phyloP scores from a whole-genome alignment of 768 basidiomycete species.

The Tricholoma matsutake region DNA sequence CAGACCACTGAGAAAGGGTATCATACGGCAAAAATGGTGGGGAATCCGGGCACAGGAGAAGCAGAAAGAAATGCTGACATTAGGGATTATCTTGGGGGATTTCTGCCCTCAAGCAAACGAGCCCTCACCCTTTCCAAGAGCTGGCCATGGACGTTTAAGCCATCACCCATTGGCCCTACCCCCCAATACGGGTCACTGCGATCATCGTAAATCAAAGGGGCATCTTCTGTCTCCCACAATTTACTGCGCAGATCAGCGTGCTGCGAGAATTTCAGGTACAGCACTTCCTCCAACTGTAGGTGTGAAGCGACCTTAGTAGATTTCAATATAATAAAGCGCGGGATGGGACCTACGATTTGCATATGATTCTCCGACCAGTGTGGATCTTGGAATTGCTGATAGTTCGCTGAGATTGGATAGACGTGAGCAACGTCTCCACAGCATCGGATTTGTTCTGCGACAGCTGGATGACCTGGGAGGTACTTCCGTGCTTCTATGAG shows the following conservation, averaged over 20 bases:
- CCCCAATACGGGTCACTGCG: constrained; percentile 66
- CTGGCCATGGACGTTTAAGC: constrained; percentile 62
- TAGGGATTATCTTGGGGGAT: constrained; percentile 28
- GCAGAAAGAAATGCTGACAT: not conserved
- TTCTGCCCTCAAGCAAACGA: constrained; percentile 30
- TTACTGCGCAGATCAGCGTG: constrained; percentile 54
- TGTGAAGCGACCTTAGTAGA: not conserved
- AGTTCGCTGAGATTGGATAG: constrained; percentile 30
- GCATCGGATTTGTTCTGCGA: constrained; percentile 57
- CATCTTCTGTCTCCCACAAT: constrained; percentile 52
- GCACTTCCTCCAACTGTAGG: constrained; percentile 63
- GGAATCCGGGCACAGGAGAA: not conserved
- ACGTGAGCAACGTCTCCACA: constrained; percentile 33
- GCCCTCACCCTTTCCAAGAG: constrained; percentile 55
- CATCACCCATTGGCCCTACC: constrained; percentile 42
- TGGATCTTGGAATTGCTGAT: constrained; percentile 34
- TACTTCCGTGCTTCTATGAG: constrained; percentile 78
- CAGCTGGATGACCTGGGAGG: constrained; percentile 42
- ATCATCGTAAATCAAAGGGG: constrained; percentile 53
- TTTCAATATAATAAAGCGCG: not conserved
- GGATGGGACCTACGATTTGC: constrained; percentile 38
- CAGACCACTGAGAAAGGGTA: not conserved
- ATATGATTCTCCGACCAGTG: constrained; percentile 60
- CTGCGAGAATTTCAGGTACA: constrained; percentile 69
- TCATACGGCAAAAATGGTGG: not conserved